phyloP scores from a whole-genome alignment of 257 asterid species.

The Mentha longifolia region DNA sequence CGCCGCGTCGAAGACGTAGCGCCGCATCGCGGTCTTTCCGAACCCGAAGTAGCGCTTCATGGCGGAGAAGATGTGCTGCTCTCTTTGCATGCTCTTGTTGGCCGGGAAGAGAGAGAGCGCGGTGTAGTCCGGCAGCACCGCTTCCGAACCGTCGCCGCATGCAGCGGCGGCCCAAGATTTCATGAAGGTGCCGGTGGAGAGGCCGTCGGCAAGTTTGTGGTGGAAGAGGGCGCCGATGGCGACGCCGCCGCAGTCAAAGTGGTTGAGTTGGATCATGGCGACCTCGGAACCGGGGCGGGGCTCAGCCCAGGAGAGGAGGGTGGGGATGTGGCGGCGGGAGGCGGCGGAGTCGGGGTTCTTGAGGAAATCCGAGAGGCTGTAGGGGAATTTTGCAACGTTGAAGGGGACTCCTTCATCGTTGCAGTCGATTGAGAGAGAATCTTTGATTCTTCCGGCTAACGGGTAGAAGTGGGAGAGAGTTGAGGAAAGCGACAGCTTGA shows the following conservation, averaged over 20 bases:
- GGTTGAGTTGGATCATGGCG: conserved; percentile 45
- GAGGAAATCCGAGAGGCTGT: conserved; percentile 34
- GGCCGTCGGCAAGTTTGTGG: conserved; percentile 50
- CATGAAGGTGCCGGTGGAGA: conserved; percentile 38
- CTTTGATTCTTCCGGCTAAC: conserved; percentile 52
- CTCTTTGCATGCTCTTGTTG: conserved; percentile 39
- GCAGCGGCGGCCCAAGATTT: conserved; percentile 45
- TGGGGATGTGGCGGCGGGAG: conserved; percentile 44
- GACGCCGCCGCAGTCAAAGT: conserved; percentile 47
- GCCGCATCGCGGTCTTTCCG: conserved; percentile 44
- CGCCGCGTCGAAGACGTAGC: conserved; percentile 42
- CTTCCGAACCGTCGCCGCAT: neutral
- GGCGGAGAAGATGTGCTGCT: conserved; percentile 41
- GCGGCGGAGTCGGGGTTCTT: conserved; percentile 37
- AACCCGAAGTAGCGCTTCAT: conserved; percentile 42
- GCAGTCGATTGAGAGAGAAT: conserved; percentile 43
- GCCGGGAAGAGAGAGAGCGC: conserved; percentile 42
- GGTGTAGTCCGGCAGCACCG: conserved; percentile 30
- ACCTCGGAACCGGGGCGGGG: conserved; percentile 46
- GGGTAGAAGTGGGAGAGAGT: conserved; percentile 49
- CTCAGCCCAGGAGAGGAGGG: conserved; percentile 41
- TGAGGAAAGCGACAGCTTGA: conserved; percentile 46
- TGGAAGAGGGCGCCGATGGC: conserved; percentile 42
- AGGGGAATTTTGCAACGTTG: conserved; percentile 31
- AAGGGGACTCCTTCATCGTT: conserved; percentile 48